Percentiles rank a stretch among this genome's conserved stretches.
Conservation (phyloP, 2,329 filamentous ascomycete species). For the Sporothrix pseudoabietina region DNA sequence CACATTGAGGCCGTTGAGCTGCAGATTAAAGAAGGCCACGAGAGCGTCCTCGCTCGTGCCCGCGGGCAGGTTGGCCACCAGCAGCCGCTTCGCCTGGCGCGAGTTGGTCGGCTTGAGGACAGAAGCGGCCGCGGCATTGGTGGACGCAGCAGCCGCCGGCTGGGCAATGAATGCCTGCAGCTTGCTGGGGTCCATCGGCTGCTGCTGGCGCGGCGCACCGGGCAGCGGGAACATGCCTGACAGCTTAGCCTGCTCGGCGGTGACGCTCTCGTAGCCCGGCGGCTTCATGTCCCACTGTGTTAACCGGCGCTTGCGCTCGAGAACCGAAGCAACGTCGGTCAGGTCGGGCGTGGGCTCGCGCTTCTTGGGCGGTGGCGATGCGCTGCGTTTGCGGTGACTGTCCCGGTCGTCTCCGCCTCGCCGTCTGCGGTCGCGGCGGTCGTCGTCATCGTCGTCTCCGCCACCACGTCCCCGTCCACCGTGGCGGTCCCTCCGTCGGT, state of each 20-base stretch:
- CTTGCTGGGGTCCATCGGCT: constrained; percentile 91
- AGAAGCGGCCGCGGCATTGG: constrained; percentile 49
- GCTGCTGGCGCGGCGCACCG: constrained; percentile 90
- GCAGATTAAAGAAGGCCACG: constrained; percentile 88
- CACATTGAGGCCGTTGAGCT: constrained; percentile 95
- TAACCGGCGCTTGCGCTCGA: constrained; percentile 85
- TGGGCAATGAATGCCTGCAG: constrained; percentile 96
- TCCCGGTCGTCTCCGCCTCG: constrained; percentile 53
- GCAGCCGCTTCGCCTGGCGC: constrained; percentile 87
- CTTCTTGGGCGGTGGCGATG: constrained; percentile 81
- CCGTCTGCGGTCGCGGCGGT: constrained; percentile 59
- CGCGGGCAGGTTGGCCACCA: constrained; percentile 79
- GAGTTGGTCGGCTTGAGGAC: constrained; percentile 85
- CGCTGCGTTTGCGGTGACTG: constrained; percentile 69
- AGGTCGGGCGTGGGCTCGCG: constrained; percentile 95
- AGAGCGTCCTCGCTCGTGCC: constrained; percentile 74
- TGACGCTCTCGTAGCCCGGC: constrained; percentile 96
- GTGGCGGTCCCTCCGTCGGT: constrained; percentile 52
- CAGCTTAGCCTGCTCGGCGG: constrained; percentile 95
- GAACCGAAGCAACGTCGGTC: constrained; percentile 78
- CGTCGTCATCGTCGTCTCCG: constrained; percentile 67
- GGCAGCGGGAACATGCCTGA: constrained; percentile 99
- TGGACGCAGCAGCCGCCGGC: constrained; percentile 58
- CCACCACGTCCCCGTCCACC: constrained; percentile 64
- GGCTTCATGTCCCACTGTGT: constrained; percentile 99